Base-by-base conservation (phyloP, 768 basidiomycete species). In the Hericium erinaceus region DNA sequence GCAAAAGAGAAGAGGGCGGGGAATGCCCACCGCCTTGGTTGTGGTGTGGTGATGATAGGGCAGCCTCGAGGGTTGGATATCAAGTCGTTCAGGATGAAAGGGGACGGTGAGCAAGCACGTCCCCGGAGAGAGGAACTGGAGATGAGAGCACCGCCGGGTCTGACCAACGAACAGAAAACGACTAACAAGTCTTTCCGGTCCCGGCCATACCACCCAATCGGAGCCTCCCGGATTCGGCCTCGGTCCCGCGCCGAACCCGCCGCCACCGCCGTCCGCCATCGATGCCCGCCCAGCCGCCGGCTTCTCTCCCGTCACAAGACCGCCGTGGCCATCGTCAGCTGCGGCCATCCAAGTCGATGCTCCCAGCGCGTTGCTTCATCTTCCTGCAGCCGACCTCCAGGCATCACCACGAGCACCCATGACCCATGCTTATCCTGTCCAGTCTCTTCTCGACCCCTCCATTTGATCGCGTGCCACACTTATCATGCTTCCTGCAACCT, bases 41-140 rank as follows among this genome's bases (percentile, higher is more conserved):
- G n/a, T 46, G 5, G 44, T 2, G 44, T 20, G 44, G 44, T 62
- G 59, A 9, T 46, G 44, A 46, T 46, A 20, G 44, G 44, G 44
- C 44, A 46, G 44, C 44, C 44, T 46, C 44, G 44, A 46, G n/a
- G 16, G 44, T n/a, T 10, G n/a, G 44, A n/a, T 8, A 46, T n/a
- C 6, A 20, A 46, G 61, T 49, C 49, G 62, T 64, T 64, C 65
- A 56, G 44, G 61, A 65, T 65, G 65, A 60, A 52, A 57, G 64
- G 65, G 65, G 66, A 65, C 60, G 33, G 54, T 60, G 48, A 44
- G 4, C 41, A 53, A 46, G 44, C 44, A 61, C 60, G 67, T 65
- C 64, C 68, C 66, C 68, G 56, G 38, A 3, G 55, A 59, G 52
- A 39, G 15, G 57, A 26, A 57, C 44, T 16, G 44, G 18, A 46